These are phyloP conservation scores for Helotiales sp. DNA, from an alignment of 2,329 filamentous ascomycete genomes.

Conservation along the genomic window DNA sequence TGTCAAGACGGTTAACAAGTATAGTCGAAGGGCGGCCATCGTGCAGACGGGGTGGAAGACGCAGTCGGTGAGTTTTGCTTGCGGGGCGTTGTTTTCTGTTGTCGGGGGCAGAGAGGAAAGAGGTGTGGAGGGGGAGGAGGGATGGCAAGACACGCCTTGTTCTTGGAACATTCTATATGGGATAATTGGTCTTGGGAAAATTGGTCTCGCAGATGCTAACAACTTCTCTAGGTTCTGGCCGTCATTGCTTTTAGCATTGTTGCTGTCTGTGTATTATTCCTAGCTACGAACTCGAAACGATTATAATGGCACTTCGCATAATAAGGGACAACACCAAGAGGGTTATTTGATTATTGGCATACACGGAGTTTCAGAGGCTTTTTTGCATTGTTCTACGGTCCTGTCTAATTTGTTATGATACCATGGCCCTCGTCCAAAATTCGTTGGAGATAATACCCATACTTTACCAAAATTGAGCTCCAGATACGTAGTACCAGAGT, in stretches of 20 bases:
- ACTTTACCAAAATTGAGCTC: background rate
- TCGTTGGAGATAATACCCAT: background rate
- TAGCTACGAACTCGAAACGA: constrained; percentile 50
- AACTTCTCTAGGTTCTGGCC: constrained; percentile 60
- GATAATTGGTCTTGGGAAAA: background rate
- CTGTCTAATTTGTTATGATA: background rate
- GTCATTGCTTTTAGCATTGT: constrained; percentile 67
- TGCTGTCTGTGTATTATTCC: constrained; percentile 66
- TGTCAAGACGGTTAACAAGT: constrained; percentile 79
- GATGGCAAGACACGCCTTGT: background rate
- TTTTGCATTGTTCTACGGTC: background rate
- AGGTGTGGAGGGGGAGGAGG: background rate
- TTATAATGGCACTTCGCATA: background rate
- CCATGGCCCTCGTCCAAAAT: background rate
- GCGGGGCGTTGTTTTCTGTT: constrained; percentile 6
- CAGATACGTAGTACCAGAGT: background rate
- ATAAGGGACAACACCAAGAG: background rate
- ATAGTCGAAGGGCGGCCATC: constrained; percentile 76
- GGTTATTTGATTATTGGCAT: background rate
- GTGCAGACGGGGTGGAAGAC: constrained; percentile 96
- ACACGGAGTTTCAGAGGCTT: background rate
- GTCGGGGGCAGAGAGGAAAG: background rate
- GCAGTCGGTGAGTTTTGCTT: constrained; percentile 63
- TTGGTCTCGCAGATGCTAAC: constrained; percentile 5
- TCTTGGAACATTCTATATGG: background rate